These are phyloP conservation scores for Tuber aestivum DNA, from an alignment of 495 filamentous ascomycete genomes.

Conservation along the genomic window DNA sequence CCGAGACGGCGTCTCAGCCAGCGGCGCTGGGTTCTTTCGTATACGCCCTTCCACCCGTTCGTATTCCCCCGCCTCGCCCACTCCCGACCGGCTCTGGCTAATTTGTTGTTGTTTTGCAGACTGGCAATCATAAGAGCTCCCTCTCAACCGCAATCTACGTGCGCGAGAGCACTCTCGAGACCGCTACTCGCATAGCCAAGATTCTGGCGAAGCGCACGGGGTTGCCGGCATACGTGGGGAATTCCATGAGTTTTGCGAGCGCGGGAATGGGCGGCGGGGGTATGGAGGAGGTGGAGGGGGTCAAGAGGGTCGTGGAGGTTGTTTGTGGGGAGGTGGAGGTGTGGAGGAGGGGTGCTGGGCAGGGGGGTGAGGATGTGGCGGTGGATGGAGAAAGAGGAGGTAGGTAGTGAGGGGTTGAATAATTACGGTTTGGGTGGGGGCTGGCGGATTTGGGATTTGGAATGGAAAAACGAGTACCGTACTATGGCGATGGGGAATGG, in stretches of 20 bases:
- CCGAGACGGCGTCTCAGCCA: constrained; percentile 52
- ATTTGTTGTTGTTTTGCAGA: constrained; percentile 47
- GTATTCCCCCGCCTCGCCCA: constrained; percentile 29
- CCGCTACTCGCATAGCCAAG: constrained; percentile 76
- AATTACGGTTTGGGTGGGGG: background rate
- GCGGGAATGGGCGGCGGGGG: constrained; percentile 64
- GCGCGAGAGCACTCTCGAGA: constrained; percentile 69
- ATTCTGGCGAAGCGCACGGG: constrained; percentile 64
- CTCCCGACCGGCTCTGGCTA: background rate
- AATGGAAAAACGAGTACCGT: background rate
- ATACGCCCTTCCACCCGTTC: constrained; percentile 84
- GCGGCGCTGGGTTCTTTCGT: constrained; percentile 76
- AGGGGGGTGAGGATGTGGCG: background rate
- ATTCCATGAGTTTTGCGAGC: constrained; percentile 62
- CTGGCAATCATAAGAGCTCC: constrained; percentile 51
- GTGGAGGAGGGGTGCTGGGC: constrained; percentile 12
- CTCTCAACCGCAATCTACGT: constrained; percentile 76
- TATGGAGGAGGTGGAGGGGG: constrained; percentile 93
- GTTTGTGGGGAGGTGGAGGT: constrained; percentile 55
- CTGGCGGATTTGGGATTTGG: background rate
- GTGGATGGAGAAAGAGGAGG: background rate
- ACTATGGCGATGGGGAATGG: background rate
- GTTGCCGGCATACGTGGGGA: constrained; percentile 77
- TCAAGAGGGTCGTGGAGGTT: constrained; percentile 63
- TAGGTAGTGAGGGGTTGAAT: background rate